These are phyloP conservation scores for Hysterangium stoloniferum DNA, from an alignment of 768 basidiomycete species.

Conservation along the genomic window DNA sequence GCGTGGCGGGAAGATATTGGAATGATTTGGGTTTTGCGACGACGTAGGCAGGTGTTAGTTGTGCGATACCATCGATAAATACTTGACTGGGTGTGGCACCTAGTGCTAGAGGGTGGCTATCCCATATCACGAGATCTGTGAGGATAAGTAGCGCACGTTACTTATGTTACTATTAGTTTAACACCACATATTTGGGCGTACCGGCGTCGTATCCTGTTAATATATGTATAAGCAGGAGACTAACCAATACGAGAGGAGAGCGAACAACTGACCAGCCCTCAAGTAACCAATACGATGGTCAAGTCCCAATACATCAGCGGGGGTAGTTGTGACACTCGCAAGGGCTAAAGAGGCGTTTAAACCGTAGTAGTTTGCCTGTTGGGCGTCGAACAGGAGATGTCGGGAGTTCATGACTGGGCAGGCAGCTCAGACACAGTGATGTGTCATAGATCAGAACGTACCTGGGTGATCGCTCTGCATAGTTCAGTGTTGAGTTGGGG, in stretches of 20 bases:
- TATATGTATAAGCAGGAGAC: not conserved
- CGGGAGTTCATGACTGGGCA: constrained; percentile 22
- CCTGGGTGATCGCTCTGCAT: constrained; percentile 34
- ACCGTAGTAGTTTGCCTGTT: constrained; percentile 31
- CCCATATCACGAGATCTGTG: constrained; percentile 27
- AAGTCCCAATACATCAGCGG: constrained; percentile 32
- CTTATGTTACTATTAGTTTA: constrained; percentile 27
- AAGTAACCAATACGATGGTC: constrained; percentile 35
- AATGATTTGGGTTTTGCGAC: constrained; percentile 24
- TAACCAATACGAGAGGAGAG: not conserved
- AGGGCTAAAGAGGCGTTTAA: constrained; percentile 27
- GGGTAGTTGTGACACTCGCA: constrained; percentile 28
- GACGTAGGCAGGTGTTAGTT: constrained; percentile 17
- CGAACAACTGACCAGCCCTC: constrained; percentile 13
- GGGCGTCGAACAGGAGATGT: constrained; percentile 32
- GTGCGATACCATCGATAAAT: constrained; percentile 38
- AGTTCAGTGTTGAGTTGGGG: not conserved
- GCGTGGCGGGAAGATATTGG: constrained; percentile 44
- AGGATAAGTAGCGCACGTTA: not conserved
- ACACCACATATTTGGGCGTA: too few species aligned
- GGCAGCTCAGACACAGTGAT: not conserved
- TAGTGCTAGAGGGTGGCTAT: constrained; percentile 30
- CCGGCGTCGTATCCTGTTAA: constrained; percentile 8
- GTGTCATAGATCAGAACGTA: not conserved
- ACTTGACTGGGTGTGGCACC: constrained; percentile 38